Percentiles rank a stretch among this genome's conserved stretches.
Conservation (phyloP, 441 rosid genomes). For the Gossypium aridum region DNA sequence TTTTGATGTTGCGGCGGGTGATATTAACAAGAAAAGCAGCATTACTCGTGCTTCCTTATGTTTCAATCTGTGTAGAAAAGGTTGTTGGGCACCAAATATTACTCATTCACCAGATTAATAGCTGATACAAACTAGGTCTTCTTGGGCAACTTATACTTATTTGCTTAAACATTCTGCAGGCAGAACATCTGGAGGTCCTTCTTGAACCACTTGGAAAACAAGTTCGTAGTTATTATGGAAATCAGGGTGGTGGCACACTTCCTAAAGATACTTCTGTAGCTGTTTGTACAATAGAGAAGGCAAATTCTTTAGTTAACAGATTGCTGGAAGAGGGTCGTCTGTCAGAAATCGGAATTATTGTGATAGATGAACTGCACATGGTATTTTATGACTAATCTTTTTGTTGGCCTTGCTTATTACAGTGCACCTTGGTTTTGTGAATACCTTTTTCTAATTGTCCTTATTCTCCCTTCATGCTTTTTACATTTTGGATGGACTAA, state of each 20-base stretch:
- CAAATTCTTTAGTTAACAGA: conserved; percentile 81
- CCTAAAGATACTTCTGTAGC: conserved; percentile 96
- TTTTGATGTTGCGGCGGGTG: conserved; percentile 90
- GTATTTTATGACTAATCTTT: conserved; percentile 35
- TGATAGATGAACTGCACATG: conserved; percentile 99
- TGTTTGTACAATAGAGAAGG: conserved; percentile 99
- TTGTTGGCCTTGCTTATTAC: not conserved
- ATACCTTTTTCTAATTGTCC: conserved; percentile 14
- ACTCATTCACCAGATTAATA: conserved; percentile 13
- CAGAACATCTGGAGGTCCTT: conserved; percentile 89
- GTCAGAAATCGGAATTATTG: conserved; percentile 88
- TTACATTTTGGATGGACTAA: conserved; percentile 6
- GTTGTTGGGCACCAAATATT: conserved; percentile 24
- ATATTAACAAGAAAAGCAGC: conserved; percentile 80
- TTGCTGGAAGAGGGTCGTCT: conserved; percentile 95
- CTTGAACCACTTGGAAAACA: conserved; percentile 94
- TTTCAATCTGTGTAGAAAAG: conserved; percentile 95
- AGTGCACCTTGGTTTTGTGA: not conserved
- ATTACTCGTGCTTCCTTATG: conserved; percentile 94
- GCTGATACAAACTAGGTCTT: conserved; percentile 7
- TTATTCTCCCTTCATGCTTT: conserved; percentile 11
- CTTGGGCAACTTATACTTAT: conserved; percentile 1
- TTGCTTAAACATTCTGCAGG: conserved; percentile 38
- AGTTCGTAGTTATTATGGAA: conserved; percentile 92
- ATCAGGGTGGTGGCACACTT: conserved; percentile 96